Conservation (phyloP, 2,329 filamentous ascomycete genomes). For the Dichotomopilus funicola region DNA sequence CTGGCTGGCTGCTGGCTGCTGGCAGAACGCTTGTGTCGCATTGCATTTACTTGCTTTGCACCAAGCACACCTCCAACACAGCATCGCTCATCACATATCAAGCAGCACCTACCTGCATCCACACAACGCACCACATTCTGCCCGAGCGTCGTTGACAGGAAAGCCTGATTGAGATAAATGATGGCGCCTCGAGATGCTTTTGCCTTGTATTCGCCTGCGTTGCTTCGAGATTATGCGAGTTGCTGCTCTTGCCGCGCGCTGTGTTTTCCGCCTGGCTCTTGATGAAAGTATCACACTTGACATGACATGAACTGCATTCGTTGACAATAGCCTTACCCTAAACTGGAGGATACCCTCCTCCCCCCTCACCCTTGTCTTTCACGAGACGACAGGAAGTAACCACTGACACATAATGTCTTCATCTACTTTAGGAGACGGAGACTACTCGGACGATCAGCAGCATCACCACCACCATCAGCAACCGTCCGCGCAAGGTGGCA, state of each 20-base stretch:
- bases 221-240: conserved; percentile 18
- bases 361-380: background rate
- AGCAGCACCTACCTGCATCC: conserved; percentile 25
- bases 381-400: background rate
- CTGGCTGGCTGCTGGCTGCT: conserved; percentile 16
- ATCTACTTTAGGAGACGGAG: conserved; percentile 49
- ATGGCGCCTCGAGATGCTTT: conserved; percentile 17
- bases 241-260: conserved; percentile 18
- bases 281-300: conserved; percentile 20
- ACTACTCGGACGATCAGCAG: conserved; percentile 50
- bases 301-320: conserved; percentile 16
- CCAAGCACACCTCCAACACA: conserved; percentile 27
- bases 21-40: conserved; percentile 29
- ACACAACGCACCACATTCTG: conserved; percentile 8
- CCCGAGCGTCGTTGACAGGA: conserved; percentile 16
- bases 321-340: background rate
- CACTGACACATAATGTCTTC: conserved; percentile 29
- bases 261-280: conserved; percentile 11
- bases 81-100: conserved; percentile 32
- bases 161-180: conserved; percentile 15
- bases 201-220: conserved; percentile 17
- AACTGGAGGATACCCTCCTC: background rate
- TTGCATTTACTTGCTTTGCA: conserved; percentile 6
- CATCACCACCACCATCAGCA: conserved; percentile 64
- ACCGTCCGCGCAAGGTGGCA: conserved; percentile 45